A percentile compares a stretch with the other conserved stretches of the same genome.
Conservation (phyloP, 192 early-diverging fungal genomes). For the Umbelopsis sp. region DNA sequence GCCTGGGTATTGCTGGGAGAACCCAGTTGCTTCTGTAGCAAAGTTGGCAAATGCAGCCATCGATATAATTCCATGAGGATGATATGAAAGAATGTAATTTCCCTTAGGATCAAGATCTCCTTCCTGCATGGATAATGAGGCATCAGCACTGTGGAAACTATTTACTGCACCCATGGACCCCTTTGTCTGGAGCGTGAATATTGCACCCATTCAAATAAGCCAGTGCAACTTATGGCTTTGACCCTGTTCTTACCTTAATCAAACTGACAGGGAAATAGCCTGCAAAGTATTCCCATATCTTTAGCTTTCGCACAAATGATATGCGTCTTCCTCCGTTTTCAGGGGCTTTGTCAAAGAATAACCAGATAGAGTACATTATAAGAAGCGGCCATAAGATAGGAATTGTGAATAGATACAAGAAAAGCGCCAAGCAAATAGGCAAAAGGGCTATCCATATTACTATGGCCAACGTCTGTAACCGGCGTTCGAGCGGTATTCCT, state of each 20-base stretch:
- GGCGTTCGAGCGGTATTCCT: slow-evolving; percentile 62
- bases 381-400: slow-evolving; percentile 59
- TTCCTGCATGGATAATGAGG: slow-evolving; percentile 49
- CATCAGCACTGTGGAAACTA: background rate
- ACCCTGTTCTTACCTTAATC: slow-evolving; percentile 56
- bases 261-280: slow-evolving; percentile 82
- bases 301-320: slow-evolving; percentile 48
- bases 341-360: slow-evolving; percentile 74
- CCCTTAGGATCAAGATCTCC: slow-evolving; percentile 78
- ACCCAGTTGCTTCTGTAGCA: slow-evolving; percentile 78
- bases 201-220: no score
- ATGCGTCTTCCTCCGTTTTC: slow-evolving; percentile 79
- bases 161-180: background rate
- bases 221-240: background rate
- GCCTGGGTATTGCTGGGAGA: slow-evolving; percentile 78
- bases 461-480: slow-evolving; percentile 69
- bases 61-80: slow-evolving; percentile 90
- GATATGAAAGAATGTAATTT: slow-evolving; percentile 92
- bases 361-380: slow-evolving; percentile 77
- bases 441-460: slow-evolving; percentile 63
- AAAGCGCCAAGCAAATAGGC: slow-evolving; percentile 58
- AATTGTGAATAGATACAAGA: slow-evolving; percentile 63
- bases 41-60: slow-evolving; percentile 84
- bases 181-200: background rate
- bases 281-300: slow-evolving; percentile 76